Base-by-base conservation (phyloP, 129 eudicot genomes). In the Rutidosis leptorrhynchoides region DNA sequence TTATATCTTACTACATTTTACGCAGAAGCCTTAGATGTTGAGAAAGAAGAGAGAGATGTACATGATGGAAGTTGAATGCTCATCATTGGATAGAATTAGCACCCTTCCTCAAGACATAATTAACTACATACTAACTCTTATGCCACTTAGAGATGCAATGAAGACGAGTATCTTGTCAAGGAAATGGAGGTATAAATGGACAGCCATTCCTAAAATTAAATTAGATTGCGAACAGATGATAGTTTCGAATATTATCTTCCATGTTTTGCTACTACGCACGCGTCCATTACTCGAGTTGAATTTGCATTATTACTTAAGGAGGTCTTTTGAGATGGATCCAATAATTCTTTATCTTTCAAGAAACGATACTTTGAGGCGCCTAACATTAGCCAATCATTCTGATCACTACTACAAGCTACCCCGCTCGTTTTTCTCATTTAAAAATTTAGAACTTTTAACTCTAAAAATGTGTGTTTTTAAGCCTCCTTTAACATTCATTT, bases 191-290 rank as follows among this genome's bases (percentile, higher is more conserved):
- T 51, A 68, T 40, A 15, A 62, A 32, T 58, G 61, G 61, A 5
- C 6, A 2, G 4, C 7, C 1, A 24, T 56, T 56, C 32, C 61
- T 56, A 6, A 1, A 22, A 5, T 56, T 24, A 1, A 3, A 24
- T 7, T 56, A 22, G 54, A 5, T 12, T n/a, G n/a, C n/a, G n/a
- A n/a, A n/a, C n/a, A n/a, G 68, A 42, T 16, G 24, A 22, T 71
- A 46, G 14, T 40, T 5, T 1, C 42, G 12, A 27, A 17, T 46
- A 54, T 15, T 10, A 20, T 65, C n/a, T 74, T 64, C 45, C 65
- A 57, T 12, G 71, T 74, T 42, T 42, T 74, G 42, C 65, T 46
- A 24, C 48, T 65, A 53, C 78, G 45, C 42, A 62, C 40, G 8
- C 45, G 78, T 26, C 78, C 65, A 24, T 16, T 74, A 6, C 6